A percentile compares a stretch with the other conserved stretches of the same genome.
These are phyloP conservation scores for Cyamopsis tetragonoloba DNA, from an alignment of 306 rosid species.

Conservation along the genomic window DNA sequence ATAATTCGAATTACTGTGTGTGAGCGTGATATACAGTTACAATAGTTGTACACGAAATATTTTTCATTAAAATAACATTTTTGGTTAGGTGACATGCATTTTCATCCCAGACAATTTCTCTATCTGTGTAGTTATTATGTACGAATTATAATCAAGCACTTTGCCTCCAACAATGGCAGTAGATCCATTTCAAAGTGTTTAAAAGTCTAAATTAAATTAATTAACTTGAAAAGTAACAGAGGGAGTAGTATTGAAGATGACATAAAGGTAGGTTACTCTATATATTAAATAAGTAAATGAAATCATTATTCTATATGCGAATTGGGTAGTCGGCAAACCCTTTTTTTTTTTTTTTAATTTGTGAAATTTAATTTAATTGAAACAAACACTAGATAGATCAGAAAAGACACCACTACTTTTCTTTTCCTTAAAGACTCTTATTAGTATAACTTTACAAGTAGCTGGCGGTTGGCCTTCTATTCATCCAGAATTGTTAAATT, in stretches of 20 bases:
- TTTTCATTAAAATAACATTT: conserved; percentile 11
- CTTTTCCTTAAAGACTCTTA: conserved; percentile 24
- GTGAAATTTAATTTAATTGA: background rate
- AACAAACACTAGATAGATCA: too few relatives aligned
- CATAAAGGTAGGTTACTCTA: too few relatives aligned
- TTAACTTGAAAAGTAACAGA: too few relatives aligned
- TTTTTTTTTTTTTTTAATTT: too few relatives aligned
- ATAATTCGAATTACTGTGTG: too few relatives aligned
- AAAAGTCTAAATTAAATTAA: conserved; percentile 11
- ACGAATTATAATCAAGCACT: conserved; percentile 9
- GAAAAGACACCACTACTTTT: conserved; percentile 10
- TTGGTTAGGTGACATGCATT: conserved; percentile 26
- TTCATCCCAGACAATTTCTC: background rate
- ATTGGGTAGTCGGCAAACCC: conserved; percentile 39
- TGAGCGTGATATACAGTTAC: too few relatives aligned
- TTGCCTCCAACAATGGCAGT: conserved; percentile 18
- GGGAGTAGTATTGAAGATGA: conserved; percentile 8
- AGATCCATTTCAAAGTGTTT: conserved; percentile 22
- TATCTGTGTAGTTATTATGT: background rate
- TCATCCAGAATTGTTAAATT: too few relatives aligned
- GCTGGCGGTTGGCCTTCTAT: background rate
- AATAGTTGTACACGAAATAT: too few relatives aligned
- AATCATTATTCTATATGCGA: background rate
- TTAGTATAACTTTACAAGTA: background rate
- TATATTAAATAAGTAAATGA: conserved; percentile 1